Conservation (phyloP, 2,329 filamentous ascomycete genomes). For the Colletotrichum sp. region DNA sequence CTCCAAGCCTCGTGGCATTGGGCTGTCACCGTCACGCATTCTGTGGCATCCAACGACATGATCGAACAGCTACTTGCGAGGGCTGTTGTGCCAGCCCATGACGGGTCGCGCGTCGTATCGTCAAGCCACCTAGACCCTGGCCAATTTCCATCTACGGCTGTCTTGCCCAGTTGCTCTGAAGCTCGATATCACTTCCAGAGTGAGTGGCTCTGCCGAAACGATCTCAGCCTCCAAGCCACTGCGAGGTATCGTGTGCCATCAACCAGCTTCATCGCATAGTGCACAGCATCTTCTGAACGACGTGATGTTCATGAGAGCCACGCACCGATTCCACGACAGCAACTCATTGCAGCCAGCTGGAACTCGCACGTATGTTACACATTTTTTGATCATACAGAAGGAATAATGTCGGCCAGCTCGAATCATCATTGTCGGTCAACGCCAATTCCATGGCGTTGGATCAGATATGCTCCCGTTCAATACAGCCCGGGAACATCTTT, state of each 20-base stretch:
- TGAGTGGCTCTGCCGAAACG: neutral
- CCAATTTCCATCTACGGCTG: neutral
- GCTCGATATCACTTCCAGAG: neutral
- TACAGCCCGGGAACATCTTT: neutral
- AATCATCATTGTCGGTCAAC: neutral
- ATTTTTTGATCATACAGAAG: neutral
- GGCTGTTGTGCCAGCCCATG: neutral
- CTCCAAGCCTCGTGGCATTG: neutral
- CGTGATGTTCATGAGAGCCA: neutral
- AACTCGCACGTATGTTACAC: neutral
- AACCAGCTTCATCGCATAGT: neutral
- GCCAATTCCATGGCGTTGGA: neutral
- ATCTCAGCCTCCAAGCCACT: neutral
- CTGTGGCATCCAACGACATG: neutral
- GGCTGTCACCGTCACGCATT: neutral
- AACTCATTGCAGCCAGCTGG: neutral
- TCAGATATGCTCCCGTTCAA: neutral
- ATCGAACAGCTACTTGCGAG: neutral
- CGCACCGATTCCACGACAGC: neutral
- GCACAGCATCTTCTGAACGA: neutral
- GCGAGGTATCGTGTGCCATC: neutral
- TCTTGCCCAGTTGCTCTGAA: neutral
- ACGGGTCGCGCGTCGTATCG: neutral
- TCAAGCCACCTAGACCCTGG: neutral
- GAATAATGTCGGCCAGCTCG: neutral